These are phyloP conservation scores for Rachicladosporium sp. DNA, from an alignment of 2,329 filamentous ascomycete genomes.

Conservation along the genomic window DNA sequence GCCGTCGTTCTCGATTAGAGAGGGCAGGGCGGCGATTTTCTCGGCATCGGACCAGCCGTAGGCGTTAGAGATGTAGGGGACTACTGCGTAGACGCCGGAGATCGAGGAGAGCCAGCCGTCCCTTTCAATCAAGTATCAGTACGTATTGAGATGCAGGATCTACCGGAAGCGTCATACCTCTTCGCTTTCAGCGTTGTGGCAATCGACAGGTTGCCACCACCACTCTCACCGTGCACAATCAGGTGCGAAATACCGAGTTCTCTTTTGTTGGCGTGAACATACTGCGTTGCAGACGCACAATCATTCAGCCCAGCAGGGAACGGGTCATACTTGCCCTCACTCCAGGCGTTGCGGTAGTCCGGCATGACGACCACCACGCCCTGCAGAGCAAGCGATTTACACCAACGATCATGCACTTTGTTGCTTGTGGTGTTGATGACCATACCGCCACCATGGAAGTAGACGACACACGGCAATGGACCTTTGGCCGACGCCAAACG, in stretches of 20 bases:
- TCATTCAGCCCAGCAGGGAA: constrained; percentile 21
- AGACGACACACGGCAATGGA: constrained; percentile 15
- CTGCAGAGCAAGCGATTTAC: constrained; percentile 13
- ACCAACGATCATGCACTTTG: constrained; percentile 16
- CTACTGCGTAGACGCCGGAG: constrained; percentile 16
- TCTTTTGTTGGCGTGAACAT: constrained; percentile 11
- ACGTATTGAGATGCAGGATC: neutral
- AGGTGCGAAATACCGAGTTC: constrained; percentile 17
- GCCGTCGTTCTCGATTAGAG: constrained; percentile 17
- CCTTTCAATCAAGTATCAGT: neutral
- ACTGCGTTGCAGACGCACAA: constrained; percentile 15
- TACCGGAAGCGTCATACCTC: neutral
- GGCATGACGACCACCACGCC: constrained; percentile 16
- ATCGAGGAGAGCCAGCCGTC: constrained; percentile 18
- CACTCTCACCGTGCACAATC: constrained; percentile 19
- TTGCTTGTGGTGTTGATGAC: constrained; percentile 11
- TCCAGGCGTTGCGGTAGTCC: constrained; percentile 22
- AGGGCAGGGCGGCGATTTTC: constrained; percentile 16
- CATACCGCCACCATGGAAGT: constrained; percentile 22
- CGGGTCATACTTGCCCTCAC: constrained; percentile 12
- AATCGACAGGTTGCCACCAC: constrained; percentile 20
- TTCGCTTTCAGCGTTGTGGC: constrained; percentile 19
- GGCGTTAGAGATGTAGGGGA: constrained; percentile 17
- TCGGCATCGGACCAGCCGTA: constrained; percentile 10
- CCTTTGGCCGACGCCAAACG: constrained; percentile 5